Conservation (phyloP, 2,329 filamentous ascomycete genomes). For the Fusarium tricinctum region DNA sequence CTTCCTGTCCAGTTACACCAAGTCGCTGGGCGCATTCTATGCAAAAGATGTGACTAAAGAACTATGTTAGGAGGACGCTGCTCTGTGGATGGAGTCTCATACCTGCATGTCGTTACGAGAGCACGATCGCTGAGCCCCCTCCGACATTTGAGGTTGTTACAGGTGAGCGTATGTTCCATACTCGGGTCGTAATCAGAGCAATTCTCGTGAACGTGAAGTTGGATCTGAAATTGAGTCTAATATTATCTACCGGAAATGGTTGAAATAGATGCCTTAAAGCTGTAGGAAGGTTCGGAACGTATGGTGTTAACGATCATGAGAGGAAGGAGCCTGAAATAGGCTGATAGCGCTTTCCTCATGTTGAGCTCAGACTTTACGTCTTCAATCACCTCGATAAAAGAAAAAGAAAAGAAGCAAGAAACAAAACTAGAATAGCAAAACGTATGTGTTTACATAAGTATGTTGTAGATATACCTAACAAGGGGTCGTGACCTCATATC, state of each 20-base stretch:
- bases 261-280: neutral
- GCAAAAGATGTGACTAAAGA: conserved; percentile 85
- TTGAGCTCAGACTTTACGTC: neutral
- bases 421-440: neutral
- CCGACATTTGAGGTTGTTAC: conserved; percentile 85
- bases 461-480: conserved; percentile 2
- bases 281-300: neutral
- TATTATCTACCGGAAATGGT: neutral
- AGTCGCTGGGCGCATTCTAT: conserved; percentile 76
- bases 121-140: conserved; percentile 76
- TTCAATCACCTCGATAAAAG: neutral
- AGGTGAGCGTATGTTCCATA: conserved; percentile 83
- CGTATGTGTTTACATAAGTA: conserved; percentile 4
- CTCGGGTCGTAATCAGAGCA: neutral
- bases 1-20: conserved; percentile 66
- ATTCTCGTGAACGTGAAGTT: neutral
- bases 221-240: neutral
- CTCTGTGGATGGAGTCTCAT: conserved; percentile 3
- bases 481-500: conserved; percentile 35
- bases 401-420: neutral
- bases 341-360: conserved; percentile 3
- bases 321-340: conserved; percentile 3
- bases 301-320: neutral
- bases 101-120: conserved; percentile 92
- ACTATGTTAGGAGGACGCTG: conserved; percentile 3